Percentiles rank a stretch among this genome's conserved stretches.
Conservation (phyloP, 352 stramenopile species). For the Phytophthora syringae region DNA sequence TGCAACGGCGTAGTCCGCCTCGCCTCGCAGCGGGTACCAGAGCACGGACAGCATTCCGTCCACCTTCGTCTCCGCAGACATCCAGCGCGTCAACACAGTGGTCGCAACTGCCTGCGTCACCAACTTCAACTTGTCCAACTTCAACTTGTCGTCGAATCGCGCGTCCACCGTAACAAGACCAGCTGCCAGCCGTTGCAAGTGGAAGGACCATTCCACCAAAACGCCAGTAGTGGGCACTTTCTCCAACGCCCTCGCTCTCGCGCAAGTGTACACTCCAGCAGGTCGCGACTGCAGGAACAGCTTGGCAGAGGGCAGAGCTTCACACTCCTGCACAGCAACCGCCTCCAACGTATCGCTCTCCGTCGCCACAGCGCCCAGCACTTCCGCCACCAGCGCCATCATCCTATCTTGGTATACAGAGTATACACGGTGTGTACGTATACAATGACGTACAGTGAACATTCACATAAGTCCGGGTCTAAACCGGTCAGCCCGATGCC, state of each 20-base stretch:
- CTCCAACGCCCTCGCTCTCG: conserved; percentile 33
- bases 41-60: conserved; percentile 76
- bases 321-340: neutral
- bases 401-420: too few relatives aligned
- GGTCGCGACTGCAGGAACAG: conserved; percentile 55
- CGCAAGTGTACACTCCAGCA: conserved; percentile 70
- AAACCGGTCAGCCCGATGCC: neutral
- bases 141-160: conserved; percentile 4
- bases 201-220: conserved; percentile 65
- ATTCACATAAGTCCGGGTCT: neutral
- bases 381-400: conserved; percentile 24
- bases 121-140: conserved; percentile 24
- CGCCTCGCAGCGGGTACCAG: conserved; percentile 43
- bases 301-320: conserved; percentile 46
- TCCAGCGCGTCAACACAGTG: conserved; percentile 15
- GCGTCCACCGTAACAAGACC: conserved; percentile 28
- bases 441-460: too few relatives aligned
- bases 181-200: conserved; percentile 52
- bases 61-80: neutral
- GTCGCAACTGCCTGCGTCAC: conserved; percentile 14
- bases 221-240: neutral
- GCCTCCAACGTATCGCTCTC: neutral
- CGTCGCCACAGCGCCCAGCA: conserved; percentile 4
- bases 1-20: conserved; percentile 40
- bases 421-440: too few relatives aligned